Evolutionary conservation across 2,329 filamentous ascomycete species (phyloP), one percentile per base, ranked within the genome.

Genomic region (Grosmannia huntii): DNA sequence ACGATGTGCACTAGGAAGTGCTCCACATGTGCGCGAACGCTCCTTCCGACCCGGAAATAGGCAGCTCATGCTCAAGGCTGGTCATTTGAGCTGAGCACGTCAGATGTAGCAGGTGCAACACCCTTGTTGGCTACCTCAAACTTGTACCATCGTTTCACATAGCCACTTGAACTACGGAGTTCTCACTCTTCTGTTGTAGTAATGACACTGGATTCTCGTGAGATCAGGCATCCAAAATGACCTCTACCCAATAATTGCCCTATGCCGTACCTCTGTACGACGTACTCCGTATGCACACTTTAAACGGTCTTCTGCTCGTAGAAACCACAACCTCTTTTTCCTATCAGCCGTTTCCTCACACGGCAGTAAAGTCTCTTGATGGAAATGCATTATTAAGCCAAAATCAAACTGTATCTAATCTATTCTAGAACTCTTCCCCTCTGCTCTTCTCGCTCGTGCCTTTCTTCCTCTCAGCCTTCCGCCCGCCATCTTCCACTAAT

Each of bases 401-500:
- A 50, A 27, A 28, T 50, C 9, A 31, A 31, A 53, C 19, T 33
- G 31, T 53, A 50, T 50, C 11, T 27, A 19, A n/a, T 44, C 41
- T 16, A 44, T 5, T 44, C 41, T 41, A 44, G 5, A 44, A 44
- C 16, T 44, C 50, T 9, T 52, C 49, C 21, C 49, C 27, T 19
- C 6, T 23, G n/a, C n/a, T 53, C 28, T 50, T 28, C 48, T 28
- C 9, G 12, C 23, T n/a, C 48, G 12, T 44, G 41, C 19, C 9
- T n/a, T 44, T 19, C 21, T 44, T 19, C 19, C 41, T 44, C 19
- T 44, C 25, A 50, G 7, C 27, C 53, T 55, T 55, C 53, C 53
- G 38, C 53, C 33, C n/a, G 53, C 38, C 53, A 55, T 55, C 53
- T 55, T 55, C 53, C 53, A 55, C 53, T 51, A 64, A 41, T 52